These are phyloP conservation scores for Dryadomyces sulphureus DNA, from an alignment of 2,329 filamentous ascomycete genomes.

Conservation along the genomic window DNA sequence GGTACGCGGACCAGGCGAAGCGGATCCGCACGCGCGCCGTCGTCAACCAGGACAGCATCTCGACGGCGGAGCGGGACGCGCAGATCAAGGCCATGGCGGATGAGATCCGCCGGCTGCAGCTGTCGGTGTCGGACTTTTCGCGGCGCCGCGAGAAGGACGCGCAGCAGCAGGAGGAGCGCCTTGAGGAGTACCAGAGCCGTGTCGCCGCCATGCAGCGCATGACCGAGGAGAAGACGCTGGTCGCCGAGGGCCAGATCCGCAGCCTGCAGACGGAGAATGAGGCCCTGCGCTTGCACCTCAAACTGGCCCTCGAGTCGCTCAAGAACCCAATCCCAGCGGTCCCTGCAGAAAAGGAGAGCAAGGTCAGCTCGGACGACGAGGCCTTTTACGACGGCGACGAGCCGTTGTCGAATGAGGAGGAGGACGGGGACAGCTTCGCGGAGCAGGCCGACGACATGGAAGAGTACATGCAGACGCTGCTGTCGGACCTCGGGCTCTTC, in stretches of 20 bases:
- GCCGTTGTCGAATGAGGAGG: constrained; percentile 19
- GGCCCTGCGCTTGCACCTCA: constrained; percentile 72
- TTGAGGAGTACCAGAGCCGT: constrained; percentile 90
- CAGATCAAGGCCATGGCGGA: constrained; percentile 92
- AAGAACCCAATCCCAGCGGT: constrained; percentile 77
- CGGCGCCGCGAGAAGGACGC: constrained; percentile 61
- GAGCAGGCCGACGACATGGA: constrained; percentile 54
- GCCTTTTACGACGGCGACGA: constrained; percentile 15
- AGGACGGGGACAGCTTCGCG: constrained; percentile 22
- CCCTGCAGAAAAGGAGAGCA: neutral
- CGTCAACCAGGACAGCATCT: constrained; percentile 91
- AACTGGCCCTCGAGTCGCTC: constrained; percentile 69
- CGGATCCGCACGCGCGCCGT: constrained; percentile 86
- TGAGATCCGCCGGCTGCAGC: constrained; percentile 75
- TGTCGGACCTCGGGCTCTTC: constrained; percentile 68
- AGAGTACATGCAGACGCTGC: constrained; percentile 68
- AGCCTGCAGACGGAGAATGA: constrained; percentile 84
- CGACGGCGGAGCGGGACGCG: constrained; percentile 81
- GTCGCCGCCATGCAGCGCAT: constrained; percentile 82
- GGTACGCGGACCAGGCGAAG: constrained; percentile 96
- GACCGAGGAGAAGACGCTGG: constrained; percentile 87
- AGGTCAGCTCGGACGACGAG: constrained; percentile 11
- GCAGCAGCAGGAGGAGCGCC: constrained; percentile 55
- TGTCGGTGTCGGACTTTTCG: constrained; percentile 51
- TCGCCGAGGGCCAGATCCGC: constrained; percentile 87